Percentiles rank a stretch among this genome's conserved stretches.
These are phyloP conservation scores for Cucumis hystrix DNA, from an alignment of 306 rosid genomes.

Conservation along the genomic window DNA sequence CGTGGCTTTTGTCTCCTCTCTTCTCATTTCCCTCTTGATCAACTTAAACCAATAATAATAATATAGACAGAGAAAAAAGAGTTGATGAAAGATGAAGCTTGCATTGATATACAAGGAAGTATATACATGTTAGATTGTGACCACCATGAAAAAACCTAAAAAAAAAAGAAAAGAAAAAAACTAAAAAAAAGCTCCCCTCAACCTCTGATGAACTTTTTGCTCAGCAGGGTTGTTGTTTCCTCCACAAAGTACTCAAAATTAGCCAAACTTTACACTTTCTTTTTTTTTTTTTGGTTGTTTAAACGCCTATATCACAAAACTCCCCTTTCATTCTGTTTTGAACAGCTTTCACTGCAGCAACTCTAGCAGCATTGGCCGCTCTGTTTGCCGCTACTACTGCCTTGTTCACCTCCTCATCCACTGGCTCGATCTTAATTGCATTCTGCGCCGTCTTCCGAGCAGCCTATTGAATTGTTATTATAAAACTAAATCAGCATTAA, in stretches of 20 bases:
- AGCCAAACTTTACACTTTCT: constrained; percentile 49
- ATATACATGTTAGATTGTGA: constrained; percentile 1
- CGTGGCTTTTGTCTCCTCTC: neutral
- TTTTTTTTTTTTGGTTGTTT: neutral
- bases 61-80: neutral
- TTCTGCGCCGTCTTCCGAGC: constrained; percentile 67
- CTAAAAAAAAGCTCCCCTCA: neutral
- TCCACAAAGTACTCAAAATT: constrained; percentile 25
- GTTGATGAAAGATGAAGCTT: neutral
- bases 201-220: constrained; percentile 4
- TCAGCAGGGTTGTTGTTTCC: neutral
- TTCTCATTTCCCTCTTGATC: neutral
- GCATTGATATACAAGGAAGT: neutral
- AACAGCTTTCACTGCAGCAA: constrained; percentile 96
- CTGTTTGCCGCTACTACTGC: constrained; percentile 72
- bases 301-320: constrained; percentile 56
- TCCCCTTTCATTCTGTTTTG: constrained; percentile 88
- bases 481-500: neutral
- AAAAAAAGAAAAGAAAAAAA: too few species aligned
- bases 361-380: constrained; percentile 94
- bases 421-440: constrained; percentile 48
- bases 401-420: constrained; percentile 70
- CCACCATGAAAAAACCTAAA: neutral
- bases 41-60: neutral
- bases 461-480: constrained; percentile 24